A percentile compares a stretch with the other conserved stretches of the same genome.
These are phyloP conservation scores for Gentiana macrophylla DNA, from an alignment of 257 asterid genomes.

Conservation along the genomic window DNA sequence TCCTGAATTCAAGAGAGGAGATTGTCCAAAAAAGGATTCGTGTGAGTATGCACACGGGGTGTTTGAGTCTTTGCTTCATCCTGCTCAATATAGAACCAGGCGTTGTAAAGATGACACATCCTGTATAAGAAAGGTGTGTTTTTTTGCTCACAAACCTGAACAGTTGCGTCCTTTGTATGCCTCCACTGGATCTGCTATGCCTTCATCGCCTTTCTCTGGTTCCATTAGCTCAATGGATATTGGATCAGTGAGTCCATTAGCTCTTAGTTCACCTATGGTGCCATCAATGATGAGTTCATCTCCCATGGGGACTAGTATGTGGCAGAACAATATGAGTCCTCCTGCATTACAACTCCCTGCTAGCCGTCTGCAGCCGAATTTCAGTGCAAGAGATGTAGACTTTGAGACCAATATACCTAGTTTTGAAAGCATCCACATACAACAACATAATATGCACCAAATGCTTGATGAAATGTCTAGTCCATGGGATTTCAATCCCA, in stretches of 20 bases:
- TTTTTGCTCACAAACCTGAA: conserved; percentile 71
- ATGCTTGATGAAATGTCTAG: conserved; percentile 58
- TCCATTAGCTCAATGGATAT: conserved; percentile 31
- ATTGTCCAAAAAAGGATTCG: conserved; percentile 46
- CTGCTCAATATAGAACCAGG: conserved; percentile 81
- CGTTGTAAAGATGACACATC: conserved; percentile 85
- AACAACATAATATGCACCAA: conserved; percentile 48
- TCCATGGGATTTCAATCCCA: conserved; percentile 50
- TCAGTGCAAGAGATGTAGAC: conserved; percentile 50
- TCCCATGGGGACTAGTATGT: conserved; percentile 38
- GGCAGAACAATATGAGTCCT: conserved; percentile 67
- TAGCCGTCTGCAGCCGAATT: conserved; percentile 57
- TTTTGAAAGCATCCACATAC: conserved; percentile 45
- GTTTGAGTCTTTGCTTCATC: conserved; percentile 92
- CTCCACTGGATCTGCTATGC: conserved; percentile 79
- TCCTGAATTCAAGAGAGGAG: conserved; percentile 88
- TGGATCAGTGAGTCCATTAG: conserved; percentile 40
- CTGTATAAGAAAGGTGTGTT: conserved; percentile 73
- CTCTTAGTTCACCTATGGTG: conserved; percentile 48
- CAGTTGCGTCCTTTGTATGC: conserved; percentile 73
- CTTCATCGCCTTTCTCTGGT: conserved; percentile 48
- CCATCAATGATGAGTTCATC: conserved; percentile 55
- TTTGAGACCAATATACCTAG: conserved; percentile 44
- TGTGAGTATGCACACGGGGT: conserved; percentile 94
- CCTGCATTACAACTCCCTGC: conserved; percentile 68